phyloP scores from a whole-genome alignment of 345 rosid genomes.

The Populus davidiana region DNA sequence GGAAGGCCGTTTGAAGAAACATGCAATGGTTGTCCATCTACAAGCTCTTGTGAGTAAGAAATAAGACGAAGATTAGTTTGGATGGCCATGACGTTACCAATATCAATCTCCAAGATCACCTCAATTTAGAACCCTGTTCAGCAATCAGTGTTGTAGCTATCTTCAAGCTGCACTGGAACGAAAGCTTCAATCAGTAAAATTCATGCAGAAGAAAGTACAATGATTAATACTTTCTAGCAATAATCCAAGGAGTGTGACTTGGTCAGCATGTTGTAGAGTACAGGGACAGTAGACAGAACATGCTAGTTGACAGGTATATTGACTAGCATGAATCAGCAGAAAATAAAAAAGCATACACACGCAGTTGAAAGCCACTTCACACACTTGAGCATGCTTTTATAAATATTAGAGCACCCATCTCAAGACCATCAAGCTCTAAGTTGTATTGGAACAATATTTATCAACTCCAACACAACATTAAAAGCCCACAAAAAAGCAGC shows the following conservation, averaged over 20 bases:
- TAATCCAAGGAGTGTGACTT: neutral
- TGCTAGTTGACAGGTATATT: neutral
- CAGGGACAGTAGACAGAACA: neutral
- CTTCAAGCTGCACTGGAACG: neutral
- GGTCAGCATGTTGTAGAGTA: neutral
- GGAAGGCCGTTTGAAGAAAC: slow-evolving; percentile 83
- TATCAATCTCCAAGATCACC: slow-evolving; percentile 7
- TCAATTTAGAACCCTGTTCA: neutral
- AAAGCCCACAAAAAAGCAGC: neutral
- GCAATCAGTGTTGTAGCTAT: neutral
- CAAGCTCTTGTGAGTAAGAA: slow-evolving; percentile 72
- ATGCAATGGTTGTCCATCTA: slow-evolving; percentile 64
- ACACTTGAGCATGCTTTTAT: neutral
- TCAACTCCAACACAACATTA: neutral
- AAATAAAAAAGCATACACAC: neutral
- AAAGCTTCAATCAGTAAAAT: neutral
- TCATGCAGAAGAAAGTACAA: neutral
- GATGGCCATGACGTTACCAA: slow-evolving; percentile 28
- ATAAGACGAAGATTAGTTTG: slow-evolving; percentile 45
- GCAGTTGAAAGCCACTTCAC: neutral
- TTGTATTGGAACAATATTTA: neutral
- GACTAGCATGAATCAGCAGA: neutral
- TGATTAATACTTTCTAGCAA: neutral
- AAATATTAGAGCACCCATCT: neutral
- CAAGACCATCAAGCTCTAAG: too few relatives aligned